Evolutionary conservation across 257 asterid genomes (phyloP).

Genomic region (Solanum dulcamara): DNA sequence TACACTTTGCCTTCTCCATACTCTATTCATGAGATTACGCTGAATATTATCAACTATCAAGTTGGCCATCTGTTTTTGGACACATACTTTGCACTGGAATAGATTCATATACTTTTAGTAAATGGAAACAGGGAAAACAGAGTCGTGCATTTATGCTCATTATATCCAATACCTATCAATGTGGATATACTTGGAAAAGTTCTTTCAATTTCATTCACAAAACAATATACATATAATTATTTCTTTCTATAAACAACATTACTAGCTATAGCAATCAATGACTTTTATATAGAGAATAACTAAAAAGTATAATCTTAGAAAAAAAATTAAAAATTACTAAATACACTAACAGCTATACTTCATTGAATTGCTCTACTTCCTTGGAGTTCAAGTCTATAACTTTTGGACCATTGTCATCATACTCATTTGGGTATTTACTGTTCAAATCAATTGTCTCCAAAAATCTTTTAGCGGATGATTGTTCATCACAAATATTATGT

Average conservation of each 20-base stretch:
- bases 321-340: slow-evolving; percentile 2
- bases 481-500: slow-evolving; percentile 5
- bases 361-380: slow-evolving; percentile 19
- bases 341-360: slow-evolving; percentile 8
- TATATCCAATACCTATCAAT: not conserved
- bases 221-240: slow-evolving; percentile 1
- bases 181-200: not conserved
- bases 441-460: slow-evolving; percentile 47
- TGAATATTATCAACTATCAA: not conserved
- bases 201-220: not conserved
- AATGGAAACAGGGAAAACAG: not conserved
- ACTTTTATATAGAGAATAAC: not conserved
- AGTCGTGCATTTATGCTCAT: not conserved
- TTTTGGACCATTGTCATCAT: slow-evolving; percentile 16
- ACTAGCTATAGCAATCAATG: not conserved
- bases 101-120: not conserved
- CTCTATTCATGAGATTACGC: not conserved
- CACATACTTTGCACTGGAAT: not conserved
- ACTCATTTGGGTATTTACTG: slow-evolving; percentile 25
- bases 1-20: not conserved
- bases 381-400: slow-evolving; percentile 45
- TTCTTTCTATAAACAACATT: slow-evolving; percentile 6
- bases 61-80: not conserved
- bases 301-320: not conserved
- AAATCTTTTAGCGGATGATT: slow-evolving; percentile 11